Base-by-base conservation (phyloP, 331 rosid species). In the Rosa hybrid region DNA sequence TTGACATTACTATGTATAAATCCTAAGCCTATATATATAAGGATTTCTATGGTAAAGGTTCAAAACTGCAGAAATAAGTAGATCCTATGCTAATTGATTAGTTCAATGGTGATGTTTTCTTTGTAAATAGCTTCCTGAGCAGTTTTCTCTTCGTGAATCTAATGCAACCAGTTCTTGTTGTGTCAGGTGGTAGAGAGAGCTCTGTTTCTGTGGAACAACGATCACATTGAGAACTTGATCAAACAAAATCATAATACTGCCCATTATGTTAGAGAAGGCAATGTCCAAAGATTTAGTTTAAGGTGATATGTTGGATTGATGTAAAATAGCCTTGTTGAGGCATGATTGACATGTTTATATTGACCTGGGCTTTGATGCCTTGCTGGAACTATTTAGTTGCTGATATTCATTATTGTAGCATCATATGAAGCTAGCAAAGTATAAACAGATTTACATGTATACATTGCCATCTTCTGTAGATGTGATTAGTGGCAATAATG, bases 121-220 rank as follows among this genome's bases (percentile, higher is more conserved):
- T 4, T 25, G 27, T 60, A 25, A 60, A 23, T 62, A 48, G 49
- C 63, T 46, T 77, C 10, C 6, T 46, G 7, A 21, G 38, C 63
- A 27, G 34, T 50, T 48, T 73, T 50, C 18, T 17, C 16, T 73
- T 50, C 4, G 14, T 81, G 68, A 64, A 16, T 65, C 23, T 46
- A 46, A 72, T 72, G 67, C 63, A 60, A 48, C 21, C 53, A 14
- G 68, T 75, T 76, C 38, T 41, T 67, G 39, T 57, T 51, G 21
- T 77, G 27, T 70, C 81, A 91, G 93, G 96, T 89, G 68, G 93
- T 92, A 12, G 96, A 91, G 77, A 83, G 93, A 86, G 92, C 90
- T 42, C 70, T 89, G 79, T 91, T 87, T 81, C 76, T 91, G 74
- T 91, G 96, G 93, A 91, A 87, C 84, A 89, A 81, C 2, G 92